Evolutionary conservation across 768 basidiomycete genomes (phyloP), one percentile per base, ranked within the genome.

Genomic region (Boletus reticuloceps): DNA sequence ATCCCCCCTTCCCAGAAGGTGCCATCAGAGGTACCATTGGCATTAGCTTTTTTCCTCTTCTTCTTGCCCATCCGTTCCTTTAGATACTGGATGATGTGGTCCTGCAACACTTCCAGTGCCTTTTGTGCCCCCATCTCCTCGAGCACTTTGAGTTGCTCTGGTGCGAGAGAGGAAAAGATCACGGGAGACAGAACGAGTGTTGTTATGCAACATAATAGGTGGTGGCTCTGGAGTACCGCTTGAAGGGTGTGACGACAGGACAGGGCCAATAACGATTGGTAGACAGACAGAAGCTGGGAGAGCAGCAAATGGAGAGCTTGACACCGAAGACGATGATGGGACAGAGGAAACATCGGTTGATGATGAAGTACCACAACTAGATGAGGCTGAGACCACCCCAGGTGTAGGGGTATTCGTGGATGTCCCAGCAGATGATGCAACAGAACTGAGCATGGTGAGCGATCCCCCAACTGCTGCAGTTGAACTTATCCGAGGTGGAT

Each of bases 81-180:
- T 66, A 94, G 72, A 56, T 86, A 89, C 51, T 87, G 82, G 41
- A 93, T 89, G 68, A 95, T 91, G 63, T 94, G 89, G 3, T 82
- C 84, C 58, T 93, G 92, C 53, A 96, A 74, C 20, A 92, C 85
- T n/a, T n/a, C n/a, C n/a, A n/a, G n/a, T 96, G 94, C 92, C 60
- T 88, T 85, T 67, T 86, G 82, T 1, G 91, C 89, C 3, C 91
- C 91, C 69, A 94, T 82, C 50, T 80, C 79, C 70, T 94, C 89
- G 27, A 95, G 74, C 43, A 88, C 86, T 53, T 79, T 80, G 42
- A 96, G 73, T 69, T 88, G 88, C 57, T 87, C 85, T 42, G 79
- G 75, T 4, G 87, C 82, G 13, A 96, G 79, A 51, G 85, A 85
- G 11, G 86, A 80, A 66, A 97, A 97, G 34, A 96, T 87, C 20